Evolutionary conservation across 768 basidiomycete genomes (phyloP), one percentile per base, ranked within the genome.

Genomic region (Hygrocybe coccinea): DNA sequence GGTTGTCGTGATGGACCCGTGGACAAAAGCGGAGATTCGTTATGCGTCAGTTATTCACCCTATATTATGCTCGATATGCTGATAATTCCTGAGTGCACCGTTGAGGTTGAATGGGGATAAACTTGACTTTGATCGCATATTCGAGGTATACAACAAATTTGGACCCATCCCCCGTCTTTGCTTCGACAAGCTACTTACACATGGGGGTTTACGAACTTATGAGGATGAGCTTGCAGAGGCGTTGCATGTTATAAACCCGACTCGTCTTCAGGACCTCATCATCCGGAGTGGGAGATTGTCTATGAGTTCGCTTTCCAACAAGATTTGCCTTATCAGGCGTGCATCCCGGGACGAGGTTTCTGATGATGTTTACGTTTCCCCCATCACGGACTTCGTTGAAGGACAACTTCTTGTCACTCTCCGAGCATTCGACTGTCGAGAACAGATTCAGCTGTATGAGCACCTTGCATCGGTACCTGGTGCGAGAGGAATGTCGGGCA

Each of bases 121-220:
- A 29, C 29, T 29, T 29, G 29, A 29, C 29, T 29, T 29, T 29
- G 29, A 29, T 29, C 29, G 29, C 29, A 29, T 29, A 29, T 29
- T 29, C 29, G 8, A 45, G 33, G 43, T 50, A 54, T 60, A 41
- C 43, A 52, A 60, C 48, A 39, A 50, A 38, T 48, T 58, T 50
- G 59, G 59, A n/a, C 59, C 59, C 21, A 55, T 48, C 21, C 59
- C 58, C 34, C 58, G 57, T 47, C 41, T 60, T 15, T 53, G 52
- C 39, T 45, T 58, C 37, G 53, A 55, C 35, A 37, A 55, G 45
- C 33, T 55, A 24, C n/a, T 33, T 39, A 33, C 29, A 8, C 3
- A 29, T 29, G 29, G 29, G 29, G 29, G 38, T 25, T 22, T 11
- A 25, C 39, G 39, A 15, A 19, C 39, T 14, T n/a, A 33, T 17